These are phyloP conservation scores for Epichloe aotearoae DNA, from an alignment of 2,329 filamentous ascomycete species.

Conservation along the genomic window DNA sequence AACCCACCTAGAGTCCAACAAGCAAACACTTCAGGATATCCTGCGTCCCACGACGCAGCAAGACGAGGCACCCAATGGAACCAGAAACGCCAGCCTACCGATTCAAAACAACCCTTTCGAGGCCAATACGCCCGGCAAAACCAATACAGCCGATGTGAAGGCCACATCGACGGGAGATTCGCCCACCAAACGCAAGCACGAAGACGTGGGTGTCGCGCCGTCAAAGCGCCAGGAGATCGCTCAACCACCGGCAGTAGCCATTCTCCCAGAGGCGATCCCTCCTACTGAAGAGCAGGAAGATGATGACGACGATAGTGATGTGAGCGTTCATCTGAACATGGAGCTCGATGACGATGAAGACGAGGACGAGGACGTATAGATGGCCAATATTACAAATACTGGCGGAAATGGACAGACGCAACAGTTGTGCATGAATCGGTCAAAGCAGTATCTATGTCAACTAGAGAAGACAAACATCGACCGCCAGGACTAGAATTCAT, in stretches of 20 bases:
- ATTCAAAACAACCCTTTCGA: slow-evolving; percentile 25
- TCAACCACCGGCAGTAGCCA: slow-evolving; percentile 7
- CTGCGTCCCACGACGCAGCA: slow-evolving; percentile 12
- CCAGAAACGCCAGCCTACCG: slow-evolving; percentile 14
- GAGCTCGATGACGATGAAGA: slow-evolving; percentile 40
- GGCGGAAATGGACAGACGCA: not conserved
- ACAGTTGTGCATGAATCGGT: not conserved
- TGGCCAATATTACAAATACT: not conserved
- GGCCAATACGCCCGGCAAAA: slow-evolving; percentile 8
- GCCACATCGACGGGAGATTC: slow-evolving; percentile 13
- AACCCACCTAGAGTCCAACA: not conserved
- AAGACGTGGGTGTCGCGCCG: slow-evolving; percentile 20
- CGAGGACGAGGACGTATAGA: slow-evolving; percentile 21
- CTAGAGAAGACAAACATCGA: no score
- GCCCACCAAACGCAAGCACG: slow-evolving; percentile 26
- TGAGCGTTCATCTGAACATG: slow-evolving; percentile 46
- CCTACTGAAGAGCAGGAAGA: slow-evolving; percentile 16
- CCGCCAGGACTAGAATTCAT: no score
- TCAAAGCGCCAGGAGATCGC: slow-evolving; percentile 30
- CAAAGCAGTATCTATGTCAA: no score
- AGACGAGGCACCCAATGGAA: slow-evolving; percentile 8
- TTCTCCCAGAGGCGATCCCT: slow-evolving; percentile 9
- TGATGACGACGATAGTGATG: slow-evolving; percentile 33
- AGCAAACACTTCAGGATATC: not conserved
- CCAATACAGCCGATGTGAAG: not conserved